Evolutionary conservation across 2,329 filamentous ascomycete genomes (phyloP).

Genomic region (Pseudocercospora macadamiae): DNA sequence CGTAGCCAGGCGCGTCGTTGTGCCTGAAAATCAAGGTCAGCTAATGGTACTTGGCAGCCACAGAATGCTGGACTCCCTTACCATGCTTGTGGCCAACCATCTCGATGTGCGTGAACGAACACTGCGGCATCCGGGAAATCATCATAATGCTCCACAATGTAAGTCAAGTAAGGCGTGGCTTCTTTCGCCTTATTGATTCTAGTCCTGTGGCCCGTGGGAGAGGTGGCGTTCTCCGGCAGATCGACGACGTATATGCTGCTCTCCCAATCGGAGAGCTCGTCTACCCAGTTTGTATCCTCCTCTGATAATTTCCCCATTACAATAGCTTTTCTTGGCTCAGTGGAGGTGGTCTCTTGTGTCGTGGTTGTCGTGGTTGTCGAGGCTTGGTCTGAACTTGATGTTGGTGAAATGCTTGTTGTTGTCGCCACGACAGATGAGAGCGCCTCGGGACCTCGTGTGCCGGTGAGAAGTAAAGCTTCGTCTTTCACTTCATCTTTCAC

Average conservation of each 20-base stretch:
- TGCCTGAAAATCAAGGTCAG: no score
- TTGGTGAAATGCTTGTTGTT: no score
- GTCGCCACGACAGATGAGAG: no score
- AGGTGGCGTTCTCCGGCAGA: conserved; percentile 33
- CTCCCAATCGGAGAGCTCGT: conserved; percentile 52
- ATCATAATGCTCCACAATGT: conserved; percentile 51
- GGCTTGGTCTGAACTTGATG: no score
- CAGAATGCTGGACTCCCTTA: no score
- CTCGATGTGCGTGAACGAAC: conserved; percentile 37
- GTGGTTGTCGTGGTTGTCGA: neutral
- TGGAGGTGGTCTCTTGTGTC: neutral
- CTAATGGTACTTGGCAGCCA: no score
- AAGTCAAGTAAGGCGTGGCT: conserved; percentile 52
- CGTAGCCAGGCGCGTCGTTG: conserved; percentile 32
- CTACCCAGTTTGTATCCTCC: conserved; percentile 52
- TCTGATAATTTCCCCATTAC: conserved; percentile 48
- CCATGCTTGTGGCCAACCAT: conserved; percentile 31
- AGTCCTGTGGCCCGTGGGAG: conserved; percentile 26
- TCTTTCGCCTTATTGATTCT: conserved; percentile 48
- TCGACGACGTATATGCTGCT: conserved; percentile 50
- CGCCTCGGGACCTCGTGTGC: no score
- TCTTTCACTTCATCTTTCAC: neutral
- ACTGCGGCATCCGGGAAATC: conserved; percentile 33
- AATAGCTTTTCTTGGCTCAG: conserved; percentile 32
- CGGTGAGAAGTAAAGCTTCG: neutral